Evolutionary conservation across 1,284 basidiomycete species (phyloP), one percentile per base, ranked within the genome.

Genomic region (Vanrija pseudolonga): DNA sequence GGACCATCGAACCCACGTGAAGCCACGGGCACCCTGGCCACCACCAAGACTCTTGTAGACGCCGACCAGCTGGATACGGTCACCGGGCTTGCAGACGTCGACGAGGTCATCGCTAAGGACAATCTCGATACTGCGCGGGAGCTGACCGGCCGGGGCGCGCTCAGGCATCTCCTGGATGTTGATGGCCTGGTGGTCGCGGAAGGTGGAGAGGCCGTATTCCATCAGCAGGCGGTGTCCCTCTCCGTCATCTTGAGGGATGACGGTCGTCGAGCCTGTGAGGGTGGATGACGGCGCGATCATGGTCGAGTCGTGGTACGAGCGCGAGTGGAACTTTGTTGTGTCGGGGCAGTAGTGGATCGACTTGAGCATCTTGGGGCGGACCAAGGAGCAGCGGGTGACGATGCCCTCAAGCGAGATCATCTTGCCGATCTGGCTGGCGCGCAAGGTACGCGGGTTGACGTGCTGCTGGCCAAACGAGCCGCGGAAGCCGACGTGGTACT

Each of bases 141-240:
- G 81, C 76, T 98, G 95, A 24, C 96, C 96, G 19, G 96, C 88
- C 18, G 96, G 96, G 8, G 96, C 94, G 15, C 95, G 85, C 77
- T 99, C 96, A 1, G 96, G 96, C 95, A 98, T 98, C 73, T 99
- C 96, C 77, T 99, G 96, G 60, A 99, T 97, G 70, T 87, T 92
- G 70, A 98, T 91, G 62, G 91, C 86, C 77, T 99, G 96, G 77
- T 98, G 90, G 77, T 99, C 96, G 55, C 90, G 83, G 81, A 96
- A 99, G 6, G 88, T 85, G 68, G 89, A 92, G 60, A 88, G 81
- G 12, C 96, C 96, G 71, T 87, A 98, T 78, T 99, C 96, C 69
- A 89, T 97, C 68, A 93, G 84, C 45, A 99, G 80, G 6, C 85
- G 80, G 69, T 87, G 85, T 3, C 91, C 92, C 53, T 93, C 88